phyloP scores from a whole-genome alignment of 257 asterid species.

The Ophiorrhiza pumila region DNA sequence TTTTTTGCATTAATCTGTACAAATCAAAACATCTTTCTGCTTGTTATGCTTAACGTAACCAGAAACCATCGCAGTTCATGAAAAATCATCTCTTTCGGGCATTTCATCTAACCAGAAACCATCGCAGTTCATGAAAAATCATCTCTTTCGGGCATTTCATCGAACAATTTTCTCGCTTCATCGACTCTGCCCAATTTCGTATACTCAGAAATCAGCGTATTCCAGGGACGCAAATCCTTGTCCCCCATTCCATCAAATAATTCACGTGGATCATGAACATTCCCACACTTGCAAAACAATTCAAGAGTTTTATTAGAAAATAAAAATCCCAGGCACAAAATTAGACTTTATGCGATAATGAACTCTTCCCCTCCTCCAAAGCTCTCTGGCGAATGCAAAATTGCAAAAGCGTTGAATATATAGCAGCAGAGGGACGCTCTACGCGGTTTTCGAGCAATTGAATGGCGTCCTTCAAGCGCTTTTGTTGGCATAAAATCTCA shows the following conservation, averaged over 20 bases:
- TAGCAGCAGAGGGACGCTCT: constrained; percentile 32
- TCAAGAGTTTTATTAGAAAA: constrained; percentile 61
- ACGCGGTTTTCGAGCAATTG: constrained; percentile 35
- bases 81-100: constrained; percentile 62
- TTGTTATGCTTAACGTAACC: constrained; percentile 55
- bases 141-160: constrained; percentile 67
- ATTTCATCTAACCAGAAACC: constrained; percentile 77
- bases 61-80: constrained; percentile 81
- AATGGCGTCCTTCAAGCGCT: constrained; percentile 51
- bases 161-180: constrained; percentile 58
- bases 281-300: constrained; percentile 59
- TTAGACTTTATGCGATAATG: constrained; percentile 40
- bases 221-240: constrained; percentile 66
- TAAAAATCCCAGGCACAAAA: constrained; percentile 48
- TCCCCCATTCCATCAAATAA: constrained; percentile 60
- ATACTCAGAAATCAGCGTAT: constrained; percentile 66
- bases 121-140: constrained; percentile 77
- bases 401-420: constrained; percentile 38
- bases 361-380: constrained; percentile 53
- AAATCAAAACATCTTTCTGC: constrained; percentile 59
- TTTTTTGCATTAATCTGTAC: constrained; percentile 58
- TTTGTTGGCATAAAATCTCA: constrained; percentile 45
- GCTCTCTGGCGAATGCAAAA: constrained; percentile 57
- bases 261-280: constrained; percentile 40
- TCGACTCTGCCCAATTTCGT: constrained; percentile 40